These are phyloP conservation scores for Crotalaria pallida DNA, from an alignment of 306 rosid genomes.

Conservation along the genomic window DNA sequence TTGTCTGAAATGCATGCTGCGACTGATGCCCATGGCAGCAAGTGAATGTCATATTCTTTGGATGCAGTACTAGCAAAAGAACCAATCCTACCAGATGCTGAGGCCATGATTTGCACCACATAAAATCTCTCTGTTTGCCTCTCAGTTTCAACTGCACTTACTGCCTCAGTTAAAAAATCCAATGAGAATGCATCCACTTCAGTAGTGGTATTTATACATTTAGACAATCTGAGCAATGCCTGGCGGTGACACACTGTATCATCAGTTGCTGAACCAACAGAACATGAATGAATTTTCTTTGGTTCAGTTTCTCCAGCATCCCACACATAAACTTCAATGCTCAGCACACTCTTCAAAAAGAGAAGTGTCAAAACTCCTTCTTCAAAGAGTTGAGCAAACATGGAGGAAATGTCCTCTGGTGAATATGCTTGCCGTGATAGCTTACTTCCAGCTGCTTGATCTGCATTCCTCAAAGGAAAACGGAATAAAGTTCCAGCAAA, in stretches of 20 bases:
- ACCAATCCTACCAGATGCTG: slow-evolving; percentile 80
- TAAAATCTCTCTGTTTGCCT: slow-evolving; percentile 68
- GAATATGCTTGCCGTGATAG: slow-evolving; percentile 86
- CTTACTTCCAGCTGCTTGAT: slow-evolving; percentile 74
- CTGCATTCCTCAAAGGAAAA: slow-evolving; percentile 80
- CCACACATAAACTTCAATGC: slow-evolving; percentile 84
- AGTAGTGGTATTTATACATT: slow-evolving; percentile 37
- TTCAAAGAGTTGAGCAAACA: slow-evolving; percentile 79
- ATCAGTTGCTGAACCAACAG: slow-evolving; percentile 54
- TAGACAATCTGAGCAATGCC: slow-evolving; percentile 70
- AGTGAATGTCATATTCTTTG: slow-evolving; percentile 92
- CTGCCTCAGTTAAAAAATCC: slow-evolving; percentile 61
- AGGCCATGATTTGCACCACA: slow-evolving; percentile 84
- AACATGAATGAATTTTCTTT: slow-evolving; percentile 69
- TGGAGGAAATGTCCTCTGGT: slow-evolving; percentile 75
- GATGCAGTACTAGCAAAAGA: slow-evolving; percentile 80
- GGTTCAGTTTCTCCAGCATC: slow-evolving; percentile 57
- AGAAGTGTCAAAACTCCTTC: slow-evolving; percentile 86
- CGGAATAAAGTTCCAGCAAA: slow-evolving; percentile 88
- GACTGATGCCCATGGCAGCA: slow-evolving; percentile 95
- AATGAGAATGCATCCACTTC: slow-evolving; percentile 69
- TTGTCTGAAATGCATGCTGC: slow-evolving; percentile 81
- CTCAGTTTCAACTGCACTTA: slow-evolving; percentile 44
- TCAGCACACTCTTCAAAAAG: slow-evolving; percentile 72
- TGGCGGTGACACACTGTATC: slow-evolving; percentile 76